Evolutionary conservation across 805 yeast species (phyloP), one percentile per base, ranked within the genome.

Genomic region (Candida fluviatilis): DNA sequence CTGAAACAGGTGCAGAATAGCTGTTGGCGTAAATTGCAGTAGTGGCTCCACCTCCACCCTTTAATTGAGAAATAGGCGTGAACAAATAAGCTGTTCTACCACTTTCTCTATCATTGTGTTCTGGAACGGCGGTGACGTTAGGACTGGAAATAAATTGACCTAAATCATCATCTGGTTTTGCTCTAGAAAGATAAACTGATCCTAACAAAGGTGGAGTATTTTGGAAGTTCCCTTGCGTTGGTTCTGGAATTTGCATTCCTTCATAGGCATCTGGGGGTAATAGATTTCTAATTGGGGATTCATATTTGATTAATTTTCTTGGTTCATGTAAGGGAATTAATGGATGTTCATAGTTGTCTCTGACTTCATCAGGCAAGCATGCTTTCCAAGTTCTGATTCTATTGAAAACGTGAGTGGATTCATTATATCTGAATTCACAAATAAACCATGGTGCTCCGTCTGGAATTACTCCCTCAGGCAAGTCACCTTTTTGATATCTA

Each of bases 361-460:
- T 79, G 34, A 91, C 84, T 60, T 91, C 98, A 61, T 93, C 98
- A 0, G 99, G 99, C 48, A 93, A 73, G 69, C 98, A 93, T 5
- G 97, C 97, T 62, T 88, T 91, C 99, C 99, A 93, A 2, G 99
- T 91, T 55, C 98, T 77, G 52, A 93, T 93, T 57, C 91, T 84
- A 63, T 91, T 93, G 71, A 93, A 93, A 19, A 82, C 82, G 59
- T 87, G 86, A 52, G 87, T 95, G 39, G 78, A 73, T 57, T 91
- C 97, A 57, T 91, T 91, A 64, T 90, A 93, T 54, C 99, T 80
- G 59, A 79, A 86, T 62, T 93, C 99, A 66, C 98, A 93, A 49
- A 93, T 82, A 62, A 89, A 93, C 56, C 95, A 75, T 4, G 93
- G 91, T 3, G 87, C 84, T 37, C 87, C 91, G 39, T 71, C 72